phyloP scores from a whole-genome alignment of 2,329 filamentous ascomycete species.

The Onygenales sp. region DNA sequence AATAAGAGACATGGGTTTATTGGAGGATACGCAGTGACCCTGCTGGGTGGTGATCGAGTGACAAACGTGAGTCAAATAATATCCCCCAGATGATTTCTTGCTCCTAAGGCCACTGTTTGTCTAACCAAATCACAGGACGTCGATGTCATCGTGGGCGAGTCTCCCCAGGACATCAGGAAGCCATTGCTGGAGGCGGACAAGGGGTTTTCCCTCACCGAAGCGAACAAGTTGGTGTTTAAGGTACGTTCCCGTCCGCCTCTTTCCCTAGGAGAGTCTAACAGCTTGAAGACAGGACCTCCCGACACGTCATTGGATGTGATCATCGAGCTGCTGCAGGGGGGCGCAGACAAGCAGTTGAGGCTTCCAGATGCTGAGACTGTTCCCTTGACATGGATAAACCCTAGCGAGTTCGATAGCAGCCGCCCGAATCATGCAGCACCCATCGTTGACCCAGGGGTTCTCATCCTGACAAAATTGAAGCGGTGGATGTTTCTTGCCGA shows the following conservation, averaged over 20 bases:
- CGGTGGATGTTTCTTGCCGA: constrained; percentile 7
- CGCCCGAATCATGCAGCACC: constrained; percentile 3
- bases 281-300: too few relatives aligned
- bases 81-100: not conserved
- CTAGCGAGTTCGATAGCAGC: not conserved
- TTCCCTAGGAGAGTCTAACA: not conserved
- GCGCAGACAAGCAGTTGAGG: constrained; percentile 3
- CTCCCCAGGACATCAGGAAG: not conserved
- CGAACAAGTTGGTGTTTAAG: constrained; percentile 6
- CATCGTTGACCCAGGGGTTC: constrained; percentile 4
- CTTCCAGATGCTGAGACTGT: constrained; percentile 4
- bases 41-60: constrained; percentile 6
- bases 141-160: constrained; percentile 6
- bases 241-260: not conserved
- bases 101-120: not conserved
- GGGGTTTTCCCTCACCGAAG: not conserved
- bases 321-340: constrained; percentile 4
- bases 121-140: constrained; percentile 2
- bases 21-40: constrained; percentile 7
- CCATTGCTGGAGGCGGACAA: not conserved
- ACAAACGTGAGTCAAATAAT: constrained; percentile 5
- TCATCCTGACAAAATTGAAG: constrained; percentile 9
- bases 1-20: constrained; percentile 6
- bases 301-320: not conserved
- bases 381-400: not conserved